Conservation (phyloP, 1,284 basidiomycete genomes). For the Xerocomus amazonicus region DNA sequence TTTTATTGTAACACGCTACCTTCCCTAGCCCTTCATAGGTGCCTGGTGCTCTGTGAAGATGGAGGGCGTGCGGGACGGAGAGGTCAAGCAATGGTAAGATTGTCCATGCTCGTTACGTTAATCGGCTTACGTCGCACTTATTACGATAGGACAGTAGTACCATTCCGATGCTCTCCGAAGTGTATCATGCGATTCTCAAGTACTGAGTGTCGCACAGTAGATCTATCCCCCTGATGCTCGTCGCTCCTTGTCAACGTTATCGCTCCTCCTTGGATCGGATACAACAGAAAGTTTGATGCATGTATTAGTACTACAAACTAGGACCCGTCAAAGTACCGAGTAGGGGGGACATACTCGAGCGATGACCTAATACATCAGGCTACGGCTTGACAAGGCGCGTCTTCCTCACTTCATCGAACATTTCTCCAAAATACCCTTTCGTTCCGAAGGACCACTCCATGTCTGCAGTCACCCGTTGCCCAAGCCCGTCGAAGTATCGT, state of each 20-base stretch:
- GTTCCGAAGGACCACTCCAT: conserved; percentile 59
- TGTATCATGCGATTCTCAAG: conserved; percentile 2
- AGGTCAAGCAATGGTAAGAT: conserved; percentile 16
- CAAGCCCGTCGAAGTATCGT: conserved; percentile 45
- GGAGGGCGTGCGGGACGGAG: neutral
- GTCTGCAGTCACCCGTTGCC: conserved; percentile 50
- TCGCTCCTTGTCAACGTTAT: conserved; percentile 8
- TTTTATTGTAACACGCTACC: conserved; percentile 23
- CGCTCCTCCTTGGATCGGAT: conserved; percentile 5
- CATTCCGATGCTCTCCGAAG: neutral
- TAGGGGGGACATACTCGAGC: conserved; percentile 1
- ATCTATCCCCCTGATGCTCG: conserved; percentile 10
- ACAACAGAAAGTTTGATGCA: conserved; percentile 8
- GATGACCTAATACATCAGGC: neutral
- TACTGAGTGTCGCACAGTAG: conserved; percentile 15
- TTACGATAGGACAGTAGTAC: conserved; percentile 1
- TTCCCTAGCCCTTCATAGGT: conserved; percentile 10
- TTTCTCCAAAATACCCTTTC: conserved; percentile 50
- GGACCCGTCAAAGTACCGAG: neutral
- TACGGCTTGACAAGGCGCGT: conserved; percentile 24
- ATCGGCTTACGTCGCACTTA: conserved; percentile 3
- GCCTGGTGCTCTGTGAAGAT: conserved; percentile 12
- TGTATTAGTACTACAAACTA: conserved; percentile 17
- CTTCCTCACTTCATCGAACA: conserved; percentile 16
- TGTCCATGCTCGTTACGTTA: neutral